phyloP scores from a whole-genome alignment of 148 eudicot species.

The Selenicereus undatus region DNA sequence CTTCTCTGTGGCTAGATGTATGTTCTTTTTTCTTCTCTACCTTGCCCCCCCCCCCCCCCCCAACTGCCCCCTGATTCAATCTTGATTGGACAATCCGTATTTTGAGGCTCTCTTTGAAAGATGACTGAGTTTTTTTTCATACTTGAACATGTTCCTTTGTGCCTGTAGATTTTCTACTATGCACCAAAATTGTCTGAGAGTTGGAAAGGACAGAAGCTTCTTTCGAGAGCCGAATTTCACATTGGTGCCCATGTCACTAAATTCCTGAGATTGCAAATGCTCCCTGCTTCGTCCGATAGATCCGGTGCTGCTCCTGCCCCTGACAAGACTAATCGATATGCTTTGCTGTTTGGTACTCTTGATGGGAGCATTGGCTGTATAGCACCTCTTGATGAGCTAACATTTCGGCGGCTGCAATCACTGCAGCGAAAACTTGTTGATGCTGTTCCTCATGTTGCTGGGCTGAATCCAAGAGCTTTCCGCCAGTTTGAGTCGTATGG shows the following conservation, averaged over 20 bases:
- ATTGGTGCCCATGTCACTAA: constrained; percentile 91
- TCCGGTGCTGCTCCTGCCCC: constrained; percentile 42
- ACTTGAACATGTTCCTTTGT: constrained; percentile 6
- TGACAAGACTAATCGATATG: constrained; percentile 91
- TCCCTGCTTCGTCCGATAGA: constrained; percentile 68
- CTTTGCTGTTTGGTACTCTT: constrained; percentile 81
- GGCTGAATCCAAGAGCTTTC: constrained; percentile 53
- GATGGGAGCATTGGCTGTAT: constrained; percentile 97
- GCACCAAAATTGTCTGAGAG: constrained; percentile 93
- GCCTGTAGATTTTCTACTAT: constrained; percentile 72
- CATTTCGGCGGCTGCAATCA: constrained; percentile 89
- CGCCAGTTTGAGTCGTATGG: constrained; percentile 78
- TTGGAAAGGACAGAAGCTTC: constrained; percentile 98
- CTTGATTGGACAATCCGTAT: too few relatives aligned
- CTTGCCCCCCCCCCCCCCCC: neutral
- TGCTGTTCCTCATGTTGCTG: constrained; percentile 60
- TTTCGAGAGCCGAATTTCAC: constrained; percentile 95
- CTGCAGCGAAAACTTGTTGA: constrained; percentile 91
- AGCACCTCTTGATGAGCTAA: constrained; percentile 89
- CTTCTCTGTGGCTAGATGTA: neutral
- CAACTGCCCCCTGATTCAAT: neutral
- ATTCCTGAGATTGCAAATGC: constrained; percentile 84
- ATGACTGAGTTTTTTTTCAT: neutral
- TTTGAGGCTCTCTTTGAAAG: neutral
- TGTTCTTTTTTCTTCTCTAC: neutral